Evolutionary conservation across 176 grass and related monocot species (phyloP).

Genomic region (Tuctoria greenei): DNA sequence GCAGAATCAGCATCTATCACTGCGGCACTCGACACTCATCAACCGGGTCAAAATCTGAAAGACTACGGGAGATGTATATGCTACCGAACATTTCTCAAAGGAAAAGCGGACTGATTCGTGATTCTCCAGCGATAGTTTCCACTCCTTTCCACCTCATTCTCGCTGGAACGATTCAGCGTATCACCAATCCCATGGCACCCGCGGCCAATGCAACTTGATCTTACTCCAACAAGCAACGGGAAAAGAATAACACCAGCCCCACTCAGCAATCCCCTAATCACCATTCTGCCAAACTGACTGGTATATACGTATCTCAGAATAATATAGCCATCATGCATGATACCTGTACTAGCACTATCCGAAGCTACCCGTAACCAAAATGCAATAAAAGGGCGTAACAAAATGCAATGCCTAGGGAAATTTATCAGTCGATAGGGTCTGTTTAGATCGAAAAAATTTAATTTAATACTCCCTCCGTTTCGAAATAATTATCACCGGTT

Average conservation of each 20-base stretch:
- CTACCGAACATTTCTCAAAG: slow-evolving; percentile 24
- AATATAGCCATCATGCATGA: not conserved
- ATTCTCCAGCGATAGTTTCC: slow-evolving; percentile 40
- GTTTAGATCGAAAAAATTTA: not conserved
- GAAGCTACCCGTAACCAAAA: not conserved
- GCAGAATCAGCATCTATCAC: slow-evolving; percentile 17
- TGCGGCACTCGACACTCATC: not conserved
- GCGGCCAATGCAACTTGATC: slow-evolving; percentile 28
- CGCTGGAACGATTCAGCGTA: slow-evolving; percentile 28
- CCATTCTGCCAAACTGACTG: not conserved
- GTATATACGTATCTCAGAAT: too few species aligned
- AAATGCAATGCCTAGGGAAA: not conserved
- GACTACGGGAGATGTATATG: slow-evolving; percentile 27
- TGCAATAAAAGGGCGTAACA: too few species aligned
- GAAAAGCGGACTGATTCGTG: slow-evolving; percentile 29
- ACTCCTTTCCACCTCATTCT: slow-evolving; percentile 39
- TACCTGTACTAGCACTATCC: not conserved
- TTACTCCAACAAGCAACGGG: slow-evolving; percentile 17
- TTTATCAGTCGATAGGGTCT: not conserved
- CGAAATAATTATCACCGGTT: too few species aligned
- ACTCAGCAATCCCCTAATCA: not conserved
- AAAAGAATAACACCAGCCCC: not conserved
- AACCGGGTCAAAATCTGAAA: slow-evolving; percentile 22
- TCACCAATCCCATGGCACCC: not conserved
- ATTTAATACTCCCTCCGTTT: too few species aligned